These are phyloP conservation scores for Astragalus membranaceus DNA, from an alignment of 306 rosid species.

Conservation along the genomic window DNA sequence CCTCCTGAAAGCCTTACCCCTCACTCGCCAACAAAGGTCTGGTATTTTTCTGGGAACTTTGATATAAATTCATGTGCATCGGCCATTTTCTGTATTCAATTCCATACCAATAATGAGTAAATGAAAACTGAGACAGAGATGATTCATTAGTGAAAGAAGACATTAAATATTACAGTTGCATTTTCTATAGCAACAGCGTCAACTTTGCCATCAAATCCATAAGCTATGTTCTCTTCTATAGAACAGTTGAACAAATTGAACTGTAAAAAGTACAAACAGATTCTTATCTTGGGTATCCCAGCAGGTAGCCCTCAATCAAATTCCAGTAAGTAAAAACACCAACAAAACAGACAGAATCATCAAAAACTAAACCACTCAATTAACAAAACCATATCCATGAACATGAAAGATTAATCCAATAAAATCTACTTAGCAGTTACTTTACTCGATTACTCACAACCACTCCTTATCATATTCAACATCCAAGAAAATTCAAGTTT, in stretches of 20 bases:
- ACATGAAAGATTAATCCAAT: too few species aligned
- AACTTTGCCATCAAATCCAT: conserved; percentile 64
- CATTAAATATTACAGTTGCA: conserved; percentile 51
- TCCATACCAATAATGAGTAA: conserved; percentile 4
- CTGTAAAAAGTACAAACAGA: too few species aligned
- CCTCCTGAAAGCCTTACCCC: conserved; percentile 73
- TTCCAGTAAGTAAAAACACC: too few species aligned
- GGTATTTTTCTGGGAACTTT: conserved; percentile 55
- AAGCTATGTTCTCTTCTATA: conserved; percentile 77
- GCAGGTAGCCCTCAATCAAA: too few species aligned
- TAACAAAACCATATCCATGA: too few species aligned
- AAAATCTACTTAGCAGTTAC: too few species aligned
- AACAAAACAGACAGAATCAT: too few species aligned
- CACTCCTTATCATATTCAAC: too few species aligned
- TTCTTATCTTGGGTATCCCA: too few species aligned
- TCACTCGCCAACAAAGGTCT: conserved; percentile 63
- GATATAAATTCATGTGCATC: conserved; percentile 59
- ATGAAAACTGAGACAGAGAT: neutral
- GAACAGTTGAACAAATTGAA: conserved; percentile 86
- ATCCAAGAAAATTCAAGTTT: too few species aligned
- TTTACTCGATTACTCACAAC: too few species aligned
- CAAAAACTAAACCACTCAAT: too few species aligned
- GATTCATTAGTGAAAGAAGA: neutral
- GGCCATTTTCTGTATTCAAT: conserved; percentile 66
- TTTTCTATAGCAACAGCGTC: conserved; percentile 41